A percentile compares a stretch with the other conserved stretches of the same genome.
Evolutionary conservation across 768 basidiomycete genomes (phyloP).

Genomic region (Termitomyces sp.): DNA sequence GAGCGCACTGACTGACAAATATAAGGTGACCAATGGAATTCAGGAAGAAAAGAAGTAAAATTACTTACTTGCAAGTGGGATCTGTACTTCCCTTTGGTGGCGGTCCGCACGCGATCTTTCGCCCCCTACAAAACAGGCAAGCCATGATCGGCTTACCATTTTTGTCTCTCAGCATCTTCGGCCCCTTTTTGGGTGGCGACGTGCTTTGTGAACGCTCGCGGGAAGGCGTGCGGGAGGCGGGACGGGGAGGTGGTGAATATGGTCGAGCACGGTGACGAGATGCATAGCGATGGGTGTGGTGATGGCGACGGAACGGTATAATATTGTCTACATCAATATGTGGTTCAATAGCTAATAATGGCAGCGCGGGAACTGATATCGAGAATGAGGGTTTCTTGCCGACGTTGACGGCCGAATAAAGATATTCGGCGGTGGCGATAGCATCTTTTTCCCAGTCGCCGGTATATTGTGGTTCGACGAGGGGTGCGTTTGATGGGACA

Average conservation of each 20-base stretch:
- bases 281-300: neutral
- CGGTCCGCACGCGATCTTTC: constrained; percentile 49
- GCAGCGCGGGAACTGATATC: neutral
- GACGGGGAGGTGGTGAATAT: neutral
- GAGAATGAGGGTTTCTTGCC: neutral
- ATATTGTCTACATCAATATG: neutral
- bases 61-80: constrained; percentile 44
- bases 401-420: neutral
- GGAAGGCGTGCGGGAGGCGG: neutral
- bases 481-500: neutral
- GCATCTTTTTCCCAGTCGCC: constrained; percentile 13
- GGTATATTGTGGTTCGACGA: constrained; percentile 1
- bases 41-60: too few relatives aligned
- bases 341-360: neutral
- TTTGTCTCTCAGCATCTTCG: neutral
- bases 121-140: constrained; percentile 42
- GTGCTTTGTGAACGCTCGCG: neutral
- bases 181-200: neutral
- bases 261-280: constrained; percentile 5
- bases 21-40: neutral
- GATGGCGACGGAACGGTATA: neutral
- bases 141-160: constrained; percentile 36
- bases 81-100: constrained; percentile 30
- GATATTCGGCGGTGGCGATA: neutral
- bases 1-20: neutral